Conservation (phyloP, 495 filamentous ascomycete genomes). For the Bathelium albidoporum region DNA sequence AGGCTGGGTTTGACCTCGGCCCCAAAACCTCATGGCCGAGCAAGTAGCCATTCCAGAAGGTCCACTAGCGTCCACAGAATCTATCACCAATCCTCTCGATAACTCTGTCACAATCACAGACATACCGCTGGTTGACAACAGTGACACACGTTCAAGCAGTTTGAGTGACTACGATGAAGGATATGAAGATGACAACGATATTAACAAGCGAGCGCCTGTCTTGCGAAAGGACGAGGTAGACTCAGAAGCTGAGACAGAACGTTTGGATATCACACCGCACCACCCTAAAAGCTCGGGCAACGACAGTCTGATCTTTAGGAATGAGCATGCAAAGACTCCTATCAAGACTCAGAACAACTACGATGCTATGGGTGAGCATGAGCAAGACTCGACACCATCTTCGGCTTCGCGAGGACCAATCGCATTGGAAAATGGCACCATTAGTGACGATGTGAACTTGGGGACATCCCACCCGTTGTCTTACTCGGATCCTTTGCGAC, state of each 20-base stretch:
- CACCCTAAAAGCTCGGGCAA: conserved; percentile 9
- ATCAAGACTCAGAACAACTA: conserved; percentile 27
- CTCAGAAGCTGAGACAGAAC: conserved; percentile 97
- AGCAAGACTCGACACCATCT: conserved; percentile 3
- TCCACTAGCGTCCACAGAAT: background rate
- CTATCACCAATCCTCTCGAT: background rate
- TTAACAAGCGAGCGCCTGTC: conserved; percentile 38
- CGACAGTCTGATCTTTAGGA: conserved; percentile 13
- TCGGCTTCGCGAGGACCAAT: background rate
- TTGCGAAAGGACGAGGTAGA: conserved; percentile 52
- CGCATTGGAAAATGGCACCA: background rate
- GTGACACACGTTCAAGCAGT: conserved; percentile 49
- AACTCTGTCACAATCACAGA: background rate
- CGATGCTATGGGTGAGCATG: conserved; percentile 22
- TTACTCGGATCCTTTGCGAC: background rate
- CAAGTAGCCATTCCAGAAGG: background rate
- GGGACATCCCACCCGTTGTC: background rate
- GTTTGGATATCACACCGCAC: conserved; percentile 82
- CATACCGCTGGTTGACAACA: conserved; percentile 8
- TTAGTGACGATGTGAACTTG: background rate
- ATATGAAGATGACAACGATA: conserved; percentile 38
- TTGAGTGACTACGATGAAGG: conserved; percentile 88
- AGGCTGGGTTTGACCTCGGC: background rate
- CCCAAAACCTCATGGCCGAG: background rate
- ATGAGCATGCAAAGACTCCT: conserved; percentile 22